Percentiles rank a stretch among this genome's conserved stretches.
These are phyloP conservation scores for Trichosanthes cucumerina DNA, from an alignment of 306 rosid species.

Conservation along the genomic window DNA sequence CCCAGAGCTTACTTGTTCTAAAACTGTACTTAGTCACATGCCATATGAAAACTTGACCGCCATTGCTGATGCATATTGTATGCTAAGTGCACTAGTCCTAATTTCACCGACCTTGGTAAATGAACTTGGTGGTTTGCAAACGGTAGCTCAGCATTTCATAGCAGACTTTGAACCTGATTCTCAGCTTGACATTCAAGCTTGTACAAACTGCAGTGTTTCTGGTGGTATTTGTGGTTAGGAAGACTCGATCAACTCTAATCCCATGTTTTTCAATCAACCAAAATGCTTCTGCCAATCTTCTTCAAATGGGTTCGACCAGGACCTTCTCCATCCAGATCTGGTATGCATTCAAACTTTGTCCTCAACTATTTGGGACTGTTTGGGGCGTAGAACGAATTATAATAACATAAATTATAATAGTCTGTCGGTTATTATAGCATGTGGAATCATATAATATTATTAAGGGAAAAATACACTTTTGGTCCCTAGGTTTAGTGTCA, in stretches of 20 bases:
- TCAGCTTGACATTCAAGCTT: slow-evolving; percentile 22
- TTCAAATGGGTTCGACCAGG: not conserved
- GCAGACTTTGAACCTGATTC: slow-evolving; percentile 29
- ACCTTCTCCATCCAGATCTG: not conserved
- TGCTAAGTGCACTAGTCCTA: not conserved
- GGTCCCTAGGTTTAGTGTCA: no score
- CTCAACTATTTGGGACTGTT: no score
- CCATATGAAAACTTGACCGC: not conserved
- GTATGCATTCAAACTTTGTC: not conserved
- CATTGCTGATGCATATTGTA: not conserved
- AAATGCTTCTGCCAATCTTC: slow-evolving; percentile 22
- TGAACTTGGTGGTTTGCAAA: not conserved
- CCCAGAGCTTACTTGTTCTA: not conserved
- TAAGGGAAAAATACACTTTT: no score
- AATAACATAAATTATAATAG: no score
- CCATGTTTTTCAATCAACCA: not conserved
- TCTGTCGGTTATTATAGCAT: no score
- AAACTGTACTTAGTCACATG: not conserved
- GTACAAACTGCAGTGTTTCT: slow-evolving; percentile 17
- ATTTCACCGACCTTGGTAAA: not conserved
- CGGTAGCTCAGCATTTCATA: not conserved
- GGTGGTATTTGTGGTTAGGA: slow-evolving; percentile 33
- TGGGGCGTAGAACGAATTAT: no score
- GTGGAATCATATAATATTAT: no score
- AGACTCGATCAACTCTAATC: not conserved